A percentile compares a stretch with the other conserved stretches of the same genome.
phyloP scores from a whole-genome alignment of 495 filamentous ascomycete genomes.

The Cetradonia linearis region DNA sequence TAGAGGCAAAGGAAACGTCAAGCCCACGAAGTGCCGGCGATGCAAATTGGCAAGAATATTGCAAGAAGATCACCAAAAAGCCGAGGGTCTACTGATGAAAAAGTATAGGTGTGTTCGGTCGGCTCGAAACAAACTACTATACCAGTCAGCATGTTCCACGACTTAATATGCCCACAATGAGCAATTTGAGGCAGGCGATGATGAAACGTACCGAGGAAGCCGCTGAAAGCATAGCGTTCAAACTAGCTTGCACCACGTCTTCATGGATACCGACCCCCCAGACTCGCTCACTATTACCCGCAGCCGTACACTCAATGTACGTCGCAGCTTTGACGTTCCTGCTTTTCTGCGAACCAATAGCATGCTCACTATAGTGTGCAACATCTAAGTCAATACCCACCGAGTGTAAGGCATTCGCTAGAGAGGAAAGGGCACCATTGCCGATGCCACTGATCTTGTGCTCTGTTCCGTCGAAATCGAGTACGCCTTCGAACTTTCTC shows the following conservation, averaged over 20 bases:
- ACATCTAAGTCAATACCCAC: constrained; percentile 91
- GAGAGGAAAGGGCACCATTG: constrained; percentile 79
- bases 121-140: constrained; percentile 19
- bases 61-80: too few relatives aligned
- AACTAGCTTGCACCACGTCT: constrained; percentile 84
- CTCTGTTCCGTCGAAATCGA: constrained; percentile 73
- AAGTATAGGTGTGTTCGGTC: constrained; percentile 15
- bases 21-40: background rate
- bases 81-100: constrained; percentile 2
- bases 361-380: constrained; percentile 91
- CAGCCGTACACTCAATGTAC: constrained; percentile 80
- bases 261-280: constrained; percentile 97
- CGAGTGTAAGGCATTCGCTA: constrained; percentile 69
- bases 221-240: constrained; percentile 80
- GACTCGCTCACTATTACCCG: constrained; percentile 58
- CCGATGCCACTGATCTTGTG: constrained; percentile 70
- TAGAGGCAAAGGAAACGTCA: background rate
- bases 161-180: background rate
- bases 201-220: constrained; percentile 40
- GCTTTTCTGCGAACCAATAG: constrained; percentile 48
- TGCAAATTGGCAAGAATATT: background rate
- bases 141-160: background rate
- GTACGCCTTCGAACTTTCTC: constrained; percentile 77
- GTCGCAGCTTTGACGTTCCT: constrained; percentile 80
- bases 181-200: background rate